Base-by-base conservation (phyloP, 805 yeast species). In the Peterozyma toletana region DNA sequence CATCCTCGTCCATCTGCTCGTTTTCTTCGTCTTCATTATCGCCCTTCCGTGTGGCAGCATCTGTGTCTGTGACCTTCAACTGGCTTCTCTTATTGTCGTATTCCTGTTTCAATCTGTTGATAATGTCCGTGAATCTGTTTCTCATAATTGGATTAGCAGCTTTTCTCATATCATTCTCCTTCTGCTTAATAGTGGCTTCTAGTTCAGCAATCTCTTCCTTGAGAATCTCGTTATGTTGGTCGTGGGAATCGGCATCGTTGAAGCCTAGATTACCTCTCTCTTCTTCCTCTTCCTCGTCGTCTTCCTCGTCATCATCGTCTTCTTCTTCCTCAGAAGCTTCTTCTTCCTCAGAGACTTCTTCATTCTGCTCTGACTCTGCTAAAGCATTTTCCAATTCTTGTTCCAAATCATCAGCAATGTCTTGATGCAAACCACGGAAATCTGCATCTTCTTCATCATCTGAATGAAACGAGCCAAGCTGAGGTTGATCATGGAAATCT, bases 181-280 rank as follows among this genome's bases (percentile, higher is more conserved):
- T 90, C 53, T 81, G 83, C 43, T 73, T 78, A 41, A 93, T 83
- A 0, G 91, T 89, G 13, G 73, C 54, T 57, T 86, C 89, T 48
- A 93, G 70, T 56, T 93, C 99, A 6, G 71, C 65, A 45, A 93
- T 81, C 60, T 90, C 97, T 62, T 91, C 98, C 48, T 77, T 78
- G 44, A 93, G 67, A 51, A 88, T 71, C 54, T 86, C 89, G 51
- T 72, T 71, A 59, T 86, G 86, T 53, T 80, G 83, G 43, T 63
- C 66, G 55, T 59, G 69, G 62, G 65, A 81, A 44, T 75, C 78
- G 18, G 71, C 79, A 31, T 66, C 75, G 2, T 70, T 78, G 7
- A 72, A 75, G 6, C 70, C 75, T 3, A 68, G 75, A 4, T 71
- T 80, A 10, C 56, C 64, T 17, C 73, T 80, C 3, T 73, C 77